These are phyloP conservation scores for Rubroboletus satanas DNA, from an alignment of 768 basidiomycete genomes.

Conservation along the genomic window DNA sequence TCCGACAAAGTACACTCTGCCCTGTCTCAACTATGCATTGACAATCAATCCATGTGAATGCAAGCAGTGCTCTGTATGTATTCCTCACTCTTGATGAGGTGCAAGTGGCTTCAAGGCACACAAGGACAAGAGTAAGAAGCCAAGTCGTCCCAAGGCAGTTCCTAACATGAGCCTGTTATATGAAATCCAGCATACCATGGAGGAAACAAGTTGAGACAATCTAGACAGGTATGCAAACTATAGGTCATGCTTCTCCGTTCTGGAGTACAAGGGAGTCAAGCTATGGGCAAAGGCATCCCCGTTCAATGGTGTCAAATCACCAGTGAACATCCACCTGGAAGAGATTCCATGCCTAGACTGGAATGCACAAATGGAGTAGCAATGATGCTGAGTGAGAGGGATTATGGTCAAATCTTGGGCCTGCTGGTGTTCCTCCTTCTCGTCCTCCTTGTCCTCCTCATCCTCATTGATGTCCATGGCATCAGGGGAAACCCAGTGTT, in stretches of 20 bases:
- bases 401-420: too few species aligned
- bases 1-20: neutral
- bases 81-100: slow-evolving; percentile 6
- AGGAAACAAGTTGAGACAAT: neutral
- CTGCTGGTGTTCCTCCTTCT: too few species aligned
- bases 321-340: too few species aligned
- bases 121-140: neutral
- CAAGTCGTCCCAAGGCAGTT: slow-evolving; percentile 3
- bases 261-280: slow-evolving; percentile 6
- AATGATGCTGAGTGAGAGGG: too few species aligned
- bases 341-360: neutral
- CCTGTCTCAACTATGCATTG: neutral
- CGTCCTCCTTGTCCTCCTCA: too few species aligned
- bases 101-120: slow-evolving; percentile 1
- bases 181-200: slow-evolving; percentile 4
- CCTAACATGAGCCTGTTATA: too few species aligned
- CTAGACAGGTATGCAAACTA: neutral
- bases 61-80: too few species aligned
- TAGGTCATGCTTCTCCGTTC: slow-evolving; percentile 12
- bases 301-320: neutral
- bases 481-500: too few species aligned
- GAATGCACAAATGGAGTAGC: neutral
- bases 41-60: slow-evolving; percentile 4
- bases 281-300: too few species aligned
- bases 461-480: too few species aligned